Conservation (phyloP, 2,329 filamentous ascomycete genomes). For the Penicillium sp. region DNA sequence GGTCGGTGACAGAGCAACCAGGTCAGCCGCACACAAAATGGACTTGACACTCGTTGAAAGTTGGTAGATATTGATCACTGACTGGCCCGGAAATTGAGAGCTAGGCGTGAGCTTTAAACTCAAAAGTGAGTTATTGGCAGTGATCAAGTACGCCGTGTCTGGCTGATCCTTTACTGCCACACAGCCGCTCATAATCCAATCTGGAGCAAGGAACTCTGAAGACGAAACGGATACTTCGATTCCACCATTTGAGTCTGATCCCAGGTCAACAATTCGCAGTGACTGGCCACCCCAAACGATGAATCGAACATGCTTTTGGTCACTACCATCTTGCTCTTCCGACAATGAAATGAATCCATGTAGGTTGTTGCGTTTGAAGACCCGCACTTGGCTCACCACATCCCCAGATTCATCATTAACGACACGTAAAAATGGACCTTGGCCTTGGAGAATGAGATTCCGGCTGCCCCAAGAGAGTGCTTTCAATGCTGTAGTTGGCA, state of each 20-base stretch:
- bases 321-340: constrained; percentile 20
- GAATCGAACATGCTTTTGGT: constrained; percentile 19
- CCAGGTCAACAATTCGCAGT: constrained; percentile 46
- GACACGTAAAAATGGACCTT: constrained; percentile 38
- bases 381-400: constrained; percentile 28
- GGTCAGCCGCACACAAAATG: constrained; percentile 81
- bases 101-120: constrained; percentile 41
- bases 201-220: constrained; percentile 54
- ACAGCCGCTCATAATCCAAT: constrained; percentile 77
- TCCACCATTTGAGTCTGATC: constrained; percentile 20
- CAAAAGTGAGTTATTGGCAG: constrained; percentile 82
- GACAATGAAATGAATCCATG: constrained; percentile 36
- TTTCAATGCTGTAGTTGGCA: constrained; percentile 45
- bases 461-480: constrained; percentile 27
- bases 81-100: constrained; percentile 10
- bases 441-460: constrained; percentile 38
- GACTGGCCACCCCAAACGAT: constrained; percentile 71
- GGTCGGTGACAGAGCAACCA: constrained; percentile 61
- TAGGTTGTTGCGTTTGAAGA: constrained; percentile 40
- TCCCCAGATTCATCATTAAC: constrained; percentile 34
- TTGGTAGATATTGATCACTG: constrained; percentile 33
- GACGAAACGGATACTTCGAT: constrained; percentile 30
- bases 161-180: constrained; percentile 24
- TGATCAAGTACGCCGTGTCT: constrained; percentile 63
- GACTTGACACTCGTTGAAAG: constrained; percentile 64